Percentiles rank a stretch among this genome's conserved stretches.
These are phyloP conservation scores for Amauroascus niger DNA, from an alignment of 2,329 filamentous ascomycete species.

Conservation along the genomic window DNA sequence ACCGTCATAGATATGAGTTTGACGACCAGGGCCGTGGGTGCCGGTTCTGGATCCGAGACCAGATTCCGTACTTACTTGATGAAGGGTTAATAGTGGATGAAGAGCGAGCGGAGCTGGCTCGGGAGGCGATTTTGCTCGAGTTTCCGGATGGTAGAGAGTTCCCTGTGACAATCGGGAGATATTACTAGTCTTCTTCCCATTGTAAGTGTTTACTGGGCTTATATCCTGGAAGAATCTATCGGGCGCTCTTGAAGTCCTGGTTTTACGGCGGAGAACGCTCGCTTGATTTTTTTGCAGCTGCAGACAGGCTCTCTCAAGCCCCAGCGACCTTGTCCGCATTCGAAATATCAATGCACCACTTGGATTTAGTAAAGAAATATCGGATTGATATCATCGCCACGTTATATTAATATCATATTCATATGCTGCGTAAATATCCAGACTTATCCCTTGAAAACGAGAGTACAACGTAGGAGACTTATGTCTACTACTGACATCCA, in stretches of 20 bases:
- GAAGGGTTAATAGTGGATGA: conserved; percentile 2
- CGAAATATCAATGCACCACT: no score
- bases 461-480: neutral
- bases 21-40: conserved; percentile 5
- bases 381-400: no score
- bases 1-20: conserved; percentile 9
- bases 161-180: conserved; percentile 5
- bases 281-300: no score
- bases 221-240: no score
- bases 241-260: no score
- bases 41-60: conserved; percentile 10
- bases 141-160: conserved; percentile 8
- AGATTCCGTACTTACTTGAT: conserved; percentile 7
- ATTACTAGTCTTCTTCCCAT: neutral
- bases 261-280: no score
- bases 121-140: conserved; percentile 4
- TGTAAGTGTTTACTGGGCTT: no score
- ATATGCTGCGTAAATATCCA: neutral
- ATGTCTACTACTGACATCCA: neutral
- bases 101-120: conserved; percentile 2
- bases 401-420: neutral
- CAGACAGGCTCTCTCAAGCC: no score
- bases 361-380: no score
- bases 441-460: neutral
- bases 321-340: no score